Evolutionary conservation across 768 basidiomycete genomes (phyloP).

Genomic region (Macrocybe gigantea): DNA sequence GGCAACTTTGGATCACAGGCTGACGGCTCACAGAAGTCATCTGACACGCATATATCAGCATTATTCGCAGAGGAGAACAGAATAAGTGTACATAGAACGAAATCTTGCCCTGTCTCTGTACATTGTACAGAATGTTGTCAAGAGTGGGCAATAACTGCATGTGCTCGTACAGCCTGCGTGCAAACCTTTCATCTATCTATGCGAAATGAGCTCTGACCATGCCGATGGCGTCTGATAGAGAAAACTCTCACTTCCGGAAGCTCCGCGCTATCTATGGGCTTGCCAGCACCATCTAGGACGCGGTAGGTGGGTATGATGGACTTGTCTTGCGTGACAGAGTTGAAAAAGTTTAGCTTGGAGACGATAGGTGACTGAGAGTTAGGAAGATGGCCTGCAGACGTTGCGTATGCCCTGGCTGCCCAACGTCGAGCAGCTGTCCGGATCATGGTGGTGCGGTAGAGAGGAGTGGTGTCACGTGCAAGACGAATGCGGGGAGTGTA

Average conservation of each 20-base stretch:
- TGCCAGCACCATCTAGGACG: constrained; percentile 76
- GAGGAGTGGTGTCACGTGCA: constrained; percentile 15
- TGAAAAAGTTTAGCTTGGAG: constrained; percentile 71
- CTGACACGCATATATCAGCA: constrained; percentile 27
- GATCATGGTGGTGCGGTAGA: constrained; percentile 19
- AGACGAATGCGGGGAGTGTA: constrained; percentile 1
- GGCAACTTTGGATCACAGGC: neutral
- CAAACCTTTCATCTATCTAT: constrained; percentile 65
- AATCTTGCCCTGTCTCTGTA: constrained; percentile 91
- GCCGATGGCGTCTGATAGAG: neutral
- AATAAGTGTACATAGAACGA: constrained; percentile 66
- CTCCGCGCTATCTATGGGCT: constrained; percentile 65
- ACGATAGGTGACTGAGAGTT: constrained; percentile 57
- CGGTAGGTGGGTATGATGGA: constrained; percentile 81
- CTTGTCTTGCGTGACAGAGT: constrained; percentile 58
- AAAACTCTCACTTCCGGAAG: constrained; percentile 59
- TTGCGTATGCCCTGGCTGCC: constrained; percentile 12
- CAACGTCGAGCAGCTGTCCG: constrained; percentile 15
- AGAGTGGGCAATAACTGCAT: constrained; percentile 79
- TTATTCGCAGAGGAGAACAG: neutral
- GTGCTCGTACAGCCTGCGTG: constrained; percentile 68
- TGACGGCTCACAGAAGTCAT: constrained; percentile 59
- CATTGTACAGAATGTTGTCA: constrained; percentile 86
- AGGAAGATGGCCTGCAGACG: constrained; percentile 25
- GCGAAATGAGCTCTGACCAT: neutral